Base-by-base conservation (phyloP, 805 yeast genomes). In the Saturnispora gosingensis region DNA sequence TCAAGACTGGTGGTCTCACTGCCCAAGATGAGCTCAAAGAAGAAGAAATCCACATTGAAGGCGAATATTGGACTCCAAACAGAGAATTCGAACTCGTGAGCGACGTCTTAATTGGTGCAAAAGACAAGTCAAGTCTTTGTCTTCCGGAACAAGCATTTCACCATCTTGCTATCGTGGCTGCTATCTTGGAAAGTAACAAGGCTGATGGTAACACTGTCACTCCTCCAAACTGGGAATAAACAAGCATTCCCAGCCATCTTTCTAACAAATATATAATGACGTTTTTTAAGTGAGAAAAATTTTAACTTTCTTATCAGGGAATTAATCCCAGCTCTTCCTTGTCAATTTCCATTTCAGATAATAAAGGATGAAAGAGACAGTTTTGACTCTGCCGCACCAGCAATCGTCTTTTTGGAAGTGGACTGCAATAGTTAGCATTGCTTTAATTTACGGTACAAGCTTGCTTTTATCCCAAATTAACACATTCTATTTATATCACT, bases 91-190 rank as follows among this genome's bases (percentile, higher is more conserved):
- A 69, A 53, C 72, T 75, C 54, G 70, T 78, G 51, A 78, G 75
- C 42, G 67, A 72, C 42, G 63, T 65, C 28, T 49, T 69, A 13
- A 49, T 48, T 5, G 52, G 61, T 9, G 56, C 58, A 10, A 63
- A 66, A 51, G 57, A 53, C 20, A 49, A 61, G 9, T 49, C 45
- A 25, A 51, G 64, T 20, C 42, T 59, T 13, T 54, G 67, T 42
- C 74, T 82, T n/a, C 95, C 96, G 25, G 83, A 78, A 56, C 76
- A 73, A 55, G 88, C 95, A 5, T 90, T 85, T 81, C 97, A 90
- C 68, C 98, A 91, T 67, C 79, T 90, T 66, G 96, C 97, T 6
- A 78, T 88, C 59, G 80, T 91, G 53, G 96, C 80, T 51, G 98
- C 97, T 27, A 85, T 87, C 54, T 69, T 91, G 36, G 83, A 84